phyloP scores from a whole-genome alignment of 2,329 filamentous ascomycete species.

The Stromatinia cepivora region DNA sequence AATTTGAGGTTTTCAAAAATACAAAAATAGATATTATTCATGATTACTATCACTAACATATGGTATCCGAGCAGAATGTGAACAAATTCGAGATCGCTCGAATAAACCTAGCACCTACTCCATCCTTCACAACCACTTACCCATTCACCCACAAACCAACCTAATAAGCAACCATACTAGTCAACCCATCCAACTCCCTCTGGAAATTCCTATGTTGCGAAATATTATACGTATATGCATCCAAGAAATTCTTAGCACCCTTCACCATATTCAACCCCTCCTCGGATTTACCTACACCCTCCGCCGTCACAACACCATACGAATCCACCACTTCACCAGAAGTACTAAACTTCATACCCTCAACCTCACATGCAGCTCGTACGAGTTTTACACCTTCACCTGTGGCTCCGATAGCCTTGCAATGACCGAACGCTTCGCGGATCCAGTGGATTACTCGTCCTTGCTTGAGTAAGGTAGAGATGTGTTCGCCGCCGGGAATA shows the following conservation, averaged over 20 bases:
- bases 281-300: constrained; percentile 50
- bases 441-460: constrained; percentile 76
- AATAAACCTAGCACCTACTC: background rate
- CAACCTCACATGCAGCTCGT: constrained; percentile 47
- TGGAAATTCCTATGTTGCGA: constrained; percentile 73
- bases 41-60: background rate
- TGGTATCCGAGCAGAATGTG: background rate
- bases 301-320: constrained; percentile 76
- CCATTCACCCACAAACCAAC: background rate
- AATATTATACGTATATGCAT: constrained; percentile 68
- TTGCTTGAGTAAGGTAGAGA: constrained; percentile 64
- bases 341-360: constrained; percentile 47
- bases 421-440: constrained; percentile 76
- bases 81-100: background rate
- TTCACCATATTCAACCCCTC: constrained; percentile 62
- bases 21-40: background rate
- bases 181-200: constrained; percentile 71
- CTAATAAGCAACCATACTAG: constrained; percentile 66
- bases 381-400: constrained; percentile 71
- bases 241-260: constrained; percentile 67
- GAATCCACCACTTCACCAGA: constrained; percentile 57
- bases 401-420: constrained; percentile 76
- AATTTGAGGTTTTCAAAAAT: background rate
- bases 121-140: background rate
- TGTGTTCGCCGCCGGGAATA: constrained; percentile 68